Percentiles rank a stretch among this genome's conserved stretches.
Conservation (phyloP, 2,329 filamentous ascomycete genomes). For the Tolypocladium capitatum region DNA sequence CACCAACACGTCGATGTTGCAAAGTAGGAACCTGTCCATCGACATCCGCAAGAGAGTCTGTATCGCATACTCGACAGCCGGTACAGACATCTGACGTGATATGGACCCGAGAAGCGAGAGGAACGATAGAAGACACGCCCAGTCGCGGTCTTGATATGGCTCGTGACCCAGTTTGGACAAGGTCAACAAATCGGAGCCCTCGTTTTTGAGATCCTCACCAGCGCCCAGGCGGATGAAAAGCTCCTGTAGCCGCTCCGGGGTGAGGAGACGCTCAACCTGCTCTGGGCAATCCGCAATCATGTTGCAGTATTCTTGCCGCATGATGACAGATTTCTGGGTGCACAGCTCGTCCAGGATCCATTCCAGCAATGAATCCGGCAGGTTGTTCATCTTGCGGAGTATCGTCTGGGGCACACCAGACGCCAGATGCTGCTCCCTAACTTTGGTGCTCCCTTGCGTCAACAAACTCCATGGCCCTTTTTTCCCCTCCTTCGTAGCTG, state of each 20-base stretch:
- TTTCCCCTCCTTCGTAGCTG: conserved; percentile 16
- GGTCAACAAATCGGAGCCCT: conserved; percentile 8
- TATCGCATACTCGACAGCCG: conserved; percentile 24
- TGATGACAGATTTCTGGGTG: conserved; percentile 36
- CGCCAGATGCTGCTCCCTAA: conserved; percentile 44
- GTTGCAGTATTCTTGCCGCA: conserved; percentile 48
- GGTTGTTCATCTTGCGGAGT: conserved; percentile 11
- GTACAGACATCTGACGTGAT: conserved; percentile 20
- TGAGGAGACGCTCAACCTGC: conserved; percentile 31
- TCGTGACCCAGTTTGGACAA: conserved; percentile 11
- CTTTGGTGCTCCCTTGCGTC: conserved; percentile 25
- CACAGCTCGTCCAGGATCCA: conserved; percentile 54
- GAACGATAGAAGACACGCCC: conserved; percentile 30
- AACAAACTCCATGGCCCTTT: conserved; percentile 35
- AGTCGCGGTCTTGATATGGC: conserved; percentile 27
- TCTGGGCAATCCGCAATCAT: conserved; percentile 33
- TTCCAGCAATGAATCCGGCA: conserved; percentile 51
- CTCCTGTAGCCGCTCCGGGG: conserved; percentile 28
- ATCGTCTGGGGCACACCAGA: conserved; percentile 49
- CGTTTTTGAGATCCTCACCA: conserved; percentile 26
- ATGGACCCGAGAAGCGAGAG: conserved; percentile 27
- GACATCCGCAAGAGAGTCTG: conserved; percentile 40
- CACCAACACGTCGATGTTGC: conserved; percentile 26
- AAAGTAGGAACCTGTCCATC: conserved; percentile 36
- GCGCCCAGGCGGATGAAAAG: conserved; percentile 50